phyloP scores from a whole-genome alignment of 306 rosid genomes.

The Astragalus membranaceus region DNA sequence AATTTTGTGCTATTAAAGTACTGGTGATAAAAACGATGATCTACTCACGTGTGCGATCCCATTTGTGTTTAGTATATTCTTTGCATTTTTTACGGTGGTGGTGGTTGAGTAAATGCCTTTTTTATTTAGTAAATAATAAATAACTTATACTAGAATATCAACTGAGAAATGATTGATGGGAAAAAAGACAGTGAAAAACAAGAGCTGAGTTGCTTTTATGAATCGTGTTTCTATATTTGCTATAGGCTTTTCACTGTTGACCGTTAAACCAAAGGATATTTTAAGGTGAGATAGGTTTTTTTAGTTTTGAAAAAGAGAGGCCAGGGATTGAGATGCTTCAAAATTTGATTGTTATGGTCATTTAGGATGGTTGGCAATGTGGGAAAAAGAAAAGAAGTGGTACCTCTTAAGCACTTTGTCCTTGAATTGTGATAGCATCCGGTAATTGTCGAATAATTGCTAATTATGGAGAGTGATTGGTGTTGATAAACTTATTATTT shows the following conservation, averaged over 20 bases:
- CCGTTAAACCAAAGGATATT: background rate
- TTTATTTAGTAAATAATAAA: background rate
- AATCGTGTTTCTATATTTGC: background rate
- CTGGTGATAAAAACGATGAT: background rate
- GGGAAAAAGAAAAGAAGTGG: background rate
- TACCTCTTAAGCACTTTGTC: background rate
- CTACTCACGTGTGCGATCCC: background rate
- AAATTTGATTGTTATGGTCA: background rate
- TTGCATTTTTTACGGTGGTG: background rate
- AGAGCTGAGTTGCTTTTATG: background rate
- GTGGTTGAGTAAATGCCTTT: background rate
- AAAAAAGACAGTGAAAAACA: background rate
- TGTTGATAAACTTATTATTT: no score
- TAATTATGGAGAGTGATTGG: background rate
- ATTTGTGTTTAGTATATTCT: background rate
- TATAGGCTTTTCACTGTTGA: background rate
- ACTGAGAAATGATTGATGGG: background rate
- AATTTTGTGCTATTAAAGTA: background rate
- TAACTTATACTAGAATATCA: background rate
- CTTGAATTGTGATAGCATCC: background rate
- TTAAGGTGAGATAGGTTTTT: background rate
- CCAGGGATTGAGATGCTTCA: background rate
- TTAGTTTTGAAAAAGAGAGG: background rate
- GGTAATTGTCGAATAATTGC: background rate
- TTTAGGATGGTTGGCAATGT: background rate